Percentiles rank a stretch among this genome's conserved stretches.
These are phyloP conservation scores for Zygosaccharomyces pseudorouxii DNA, from an alignment of 805 yeast genomes.

Conservation along the genomic window DNA sequence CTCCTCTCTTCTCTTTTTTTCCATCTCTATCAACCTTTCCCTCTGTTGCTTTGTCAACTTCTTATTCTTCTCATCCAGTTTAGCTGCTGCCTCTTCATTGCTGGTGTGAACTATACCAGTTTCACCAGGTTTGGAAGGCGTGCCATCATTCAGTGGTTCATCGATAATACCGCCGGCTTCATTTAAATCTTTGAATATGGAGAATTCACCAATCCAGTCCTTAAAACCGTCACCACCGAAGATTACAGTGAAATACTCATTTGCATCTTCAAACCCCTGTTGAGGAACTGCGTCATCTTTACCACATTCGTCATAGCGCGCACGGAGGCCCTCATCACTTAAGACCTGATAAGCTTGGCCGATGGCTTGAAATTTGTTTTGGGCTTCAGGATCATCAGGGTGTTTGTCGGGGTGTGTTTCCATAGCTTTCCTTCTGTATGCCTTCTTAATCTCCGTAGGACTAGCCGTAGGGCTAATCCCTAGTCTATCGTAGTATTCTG, in stretches of 20 bases:
- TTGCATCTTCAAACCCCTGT: conserved; percentile 77
- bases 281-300: conserved; percentile 68
- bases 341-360: conserved; percentile 73
- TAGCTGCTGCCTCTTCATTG: conserved; percentile 18
- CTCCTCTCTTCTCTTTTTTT: conserved; percentile 50
- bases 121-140: conserved; percentile 2
- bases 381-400: conserved; percentile 90
- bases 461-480: conserved; percentile 67
- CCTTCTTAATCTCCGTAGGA: conserved; percentile 81
- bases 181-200: conserved; percentile 58
- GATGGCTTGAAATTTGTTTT: conserved; percentile 74
- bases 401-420: conserved; percentile 93
- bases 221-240: conserved; percentile 80
- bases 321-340: conserved; percentile 64
- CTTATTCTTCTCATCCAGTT: conserved; percentile 36
- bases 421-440: conserved; percentile 87
- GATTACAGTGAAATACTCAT: conserved; percentile 75
- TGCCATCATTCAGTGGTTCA: conserved; percentile 9
- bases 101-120: conserved; percentile 4
- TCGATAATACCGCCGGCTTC: conserved; percentile 50
- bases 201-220: conserved; percentile 75
- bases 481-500: conserved; percentile 78
- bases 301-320: conserved; percentile 79
- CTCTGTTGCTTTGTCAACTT: conserved; percentile 40
- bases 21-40: conserved; percentile 47